A percentile compares a stretch with the other conserved stretches of the same genome.
Evolutionary conservation across 2,329 filamentous ascomycete species (phyloP).

Genomic region (Podosphaera xanthii): DNA sequence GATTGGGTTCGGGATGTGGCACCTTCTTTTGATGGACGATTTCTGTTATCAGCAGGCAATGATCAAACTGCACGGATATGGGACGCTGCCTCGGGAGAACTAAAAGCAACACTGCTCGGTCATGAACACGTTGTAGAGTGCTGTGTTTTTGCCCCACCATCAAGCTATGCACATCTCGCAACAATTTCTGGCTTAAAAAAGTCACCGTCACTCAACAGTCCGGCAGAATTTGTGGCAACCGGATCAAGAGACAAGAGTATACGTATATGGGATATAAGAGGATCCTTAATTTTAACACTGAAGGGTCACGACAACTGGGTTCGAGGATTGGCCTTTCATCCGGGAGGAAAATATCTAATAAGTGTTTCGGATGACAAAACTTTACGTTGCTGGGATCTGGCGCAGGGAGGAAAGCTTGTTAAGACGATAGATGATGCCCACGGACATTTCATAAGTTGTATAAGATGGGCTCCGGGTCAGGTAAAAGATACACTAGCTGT

Average conservation of each 20-base stretch:
- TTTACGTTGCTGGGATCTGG: constrained; percentile 78
- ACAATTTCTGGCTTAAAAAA: constrained; percentile 64
- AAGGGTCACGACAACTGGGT: constrained; percentile 91
- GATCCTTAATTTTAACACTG: constrained; percentile 64
- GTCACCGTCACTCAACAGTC: constrained; percentile 46
- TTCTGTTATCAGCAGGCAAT: constrained; percentile 59
- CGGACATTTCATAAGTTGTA: constrained; percentile 63
- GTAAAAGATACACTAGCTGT: constrained; percentile 30
- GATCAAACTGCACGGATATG: constrained; percentile 66
- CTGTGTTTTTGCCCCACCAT: constrained; percentile 61
- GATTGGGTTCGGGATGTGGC: constrained; percentile 84
- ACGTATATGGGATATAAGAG: constrained; percentile 67
- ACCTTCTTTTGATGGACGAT: constrained; percentile 64
- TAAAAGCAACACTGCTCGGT: constrained; percentile 58
- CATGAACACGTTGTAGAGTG: constrained; percentile 78
- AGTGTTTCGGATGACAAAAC: constrained; percentile 80
- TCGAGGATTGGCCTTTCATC: constrained; percentile 66
- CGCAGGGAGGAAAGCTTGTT: constrained; percentile 75
- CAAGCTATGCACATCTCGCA: constrained; percentile 57
- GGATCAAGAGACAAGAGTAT: constrained; percentile 81
- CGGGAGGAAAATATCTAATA: constrained; percentile 72
- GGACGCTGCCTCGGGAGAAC: constrained; percentile 55
- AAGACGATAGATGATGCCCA: constrained; percentile 59
- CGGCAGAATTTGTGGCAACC: constrained; percentile 74
- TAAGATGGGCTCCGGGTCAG: constrained; percentile 67